Evolutionary conservation across 495 filamentous ascomycete genomes (phyloP).

Genomic region (Thozetella sp.): DNA sequence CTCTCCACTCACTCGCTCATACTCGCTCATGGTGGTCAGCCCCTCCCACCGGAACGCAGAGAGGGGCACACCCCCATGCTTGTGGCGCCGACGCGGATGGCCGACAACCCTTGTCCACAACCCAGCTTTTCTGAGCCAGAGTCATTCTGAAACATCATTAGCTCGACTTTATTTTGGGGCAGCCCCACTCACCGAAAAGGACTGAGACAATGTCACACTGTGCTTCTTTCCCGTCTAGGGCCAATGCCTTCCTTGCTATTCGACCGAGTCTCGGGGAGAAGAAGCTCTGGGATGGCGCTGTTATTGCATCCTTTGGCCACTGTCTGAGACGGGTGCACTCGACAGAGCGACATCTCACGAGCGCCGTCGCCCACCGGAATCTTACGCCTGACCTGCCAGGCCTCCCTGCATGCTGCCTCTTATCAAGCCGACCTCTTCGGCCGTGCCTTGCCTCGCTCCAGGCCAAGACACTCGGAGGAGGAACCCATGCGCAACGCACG

Average conservation of each 20-base stretch:
- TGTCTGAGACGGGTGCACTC: too few species aligned
- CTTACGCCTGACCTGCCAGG: too few species aligned
- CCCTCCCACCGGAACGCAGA: not conserved
- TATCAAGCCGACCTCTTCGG: too few species aligned
- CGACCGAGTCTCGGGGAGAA: not conserved
- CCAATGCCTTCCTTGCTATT: not conserved
- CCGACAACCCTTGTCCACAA: conserved; percentile 9
- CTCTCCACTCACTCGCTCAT: too few species aligned
- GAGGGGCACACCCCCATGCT: not conserved
- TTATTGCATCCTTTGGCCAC: too few species aligned
- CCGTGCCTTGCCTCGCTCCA: too few species aligned
- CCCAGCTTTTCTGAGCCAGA: conserved; percentile 8
- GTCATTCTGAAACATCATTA: conserved; percentile 20
- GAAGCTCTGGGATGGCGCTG: too few species aligned
- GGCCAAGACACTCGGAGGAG: too few species aligned
- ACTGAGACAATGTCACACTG: conserved; percentile 20
- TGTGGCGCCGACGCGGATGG: not conserved
- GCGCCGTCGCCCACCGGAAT: too few species aligned
- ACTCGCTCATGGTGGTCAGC: not conserved
- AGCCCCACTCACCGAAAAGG: conserved; percentile 1
- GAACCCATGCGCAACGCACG: not conserved
- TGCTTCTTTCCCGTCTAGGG: not conserved
- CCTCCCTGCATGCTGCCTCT: too few species aligned
- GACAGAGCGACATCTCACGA: too few species aligned
- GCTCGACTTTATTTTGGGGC: conserved; percentile 5